Evolutionary conservation across 176 grass and related monocot genomes (phyloP), one percentile per base, ranked within the genome.

Genomic region (Oryza glumipatula): DNA sequence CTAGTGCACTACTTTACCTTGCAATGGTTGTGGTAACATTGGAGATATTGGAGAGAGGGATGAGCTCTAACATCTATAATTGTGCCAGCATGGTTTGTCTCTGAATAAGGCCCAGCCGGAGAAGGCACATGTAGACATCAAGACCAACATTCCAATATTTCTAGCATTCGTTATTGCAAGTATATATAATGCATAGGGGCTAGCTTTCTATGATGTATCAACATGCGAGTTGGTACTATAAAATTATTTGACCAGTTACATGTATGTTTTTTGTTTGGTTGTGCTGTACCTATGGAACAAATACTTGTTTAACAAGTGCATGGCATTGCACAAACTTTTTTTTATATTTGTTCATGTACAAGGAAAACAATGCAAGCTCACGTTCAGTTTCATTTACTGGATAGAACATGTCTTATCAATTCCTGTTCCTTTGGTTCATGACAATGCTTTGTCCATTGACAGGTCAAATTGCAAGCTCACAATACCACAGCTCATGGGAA

Each of bases 381-480:
- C 19, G 1, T 58, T 58, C 54, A 58, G 4, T 58, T 58, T 58
- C 19, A 58, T 58, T 19, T 58, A 58, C 43, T 19, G 3, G 47
- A 68, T 41, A 17, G 15, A 79, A 74, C 61, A 66, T 81, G 64
- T 46, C 76, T 58, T 58, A 16, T 39, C 30, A 67, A 13, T 51
- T 70, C 22, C 43, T 54, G 46, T 73, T 73, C 30, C 36, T 74
- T 43, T 83, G 7, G 21, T 17, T 64, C 65, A 71, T 71, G 32
- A 41, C 11, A 85, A 71, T 77, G 51, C 35, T 73, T 8, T 78
- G 6, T 66, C 73, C 11, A 73, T 35, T 84, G 61, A 54, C 70
- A 98, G 96, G 96, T 98, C 56, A 98, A 98, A 90, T 70, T 98
- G 86, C 96, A 98, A 93, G 91, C 91, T 85, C 87, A 98, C 83